Percentiles rank a stretch among this genome's conserved stretches.
These are phyloP conservation scores for Grigorovia transvaalensis DNA, from an alignment of 805 yeast genomes.

Conservation along the genomic window DNA sequence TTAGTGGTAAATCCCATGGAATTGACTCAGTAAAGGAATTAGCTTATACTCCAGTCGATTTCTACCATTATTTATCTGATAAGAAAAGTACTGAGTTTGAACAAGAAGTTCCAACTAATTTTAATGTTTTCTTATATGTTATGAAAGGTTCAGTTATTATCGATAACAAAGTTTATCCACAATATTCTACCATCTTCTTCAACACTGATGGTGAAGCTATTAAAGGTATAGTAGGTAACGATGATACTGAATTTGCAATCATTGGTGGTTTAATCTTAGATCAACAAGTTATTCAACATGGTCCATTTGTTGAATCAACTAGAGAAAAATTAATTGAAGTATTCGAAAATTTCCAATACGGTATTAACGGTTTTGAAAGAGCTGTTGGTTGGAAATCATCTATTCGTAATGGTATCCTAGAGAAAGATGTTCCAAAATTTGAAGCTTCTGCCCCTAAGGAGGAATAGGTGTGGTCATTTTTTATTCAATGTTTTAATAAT, in stretches of 20 bases:
- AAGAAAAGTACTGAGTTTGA: conserved; percentile 51
- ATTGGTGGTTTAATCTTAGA: conserved; percentile 66
- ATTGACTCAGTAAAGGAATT: conserved; percentile 62
- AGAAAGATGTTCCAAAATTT: conserved; percentile 6
- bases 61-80: conserved; percentile 53
- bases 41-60: conserved; percentile 74
- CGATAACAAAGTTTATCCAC: conserved; percentile 33
- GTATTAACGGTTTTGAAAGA: conserved; percentile 59
- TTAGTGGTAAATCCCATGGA: conserved; percentile 69
- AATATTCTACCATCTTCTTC: conserved; percentile 50
- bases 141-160: conserved; percentile 50
- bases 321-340: conserved; percentile 58
- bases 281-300: conserved; percentile 75
- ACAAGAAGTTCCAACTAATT: conserved; percentile 50
- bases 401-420: conserved; percentile 29
- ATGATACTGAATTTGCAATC: conserved; percentile 51
- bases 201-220: conserved; percentile 58
- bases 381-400: conserved; percentile 47
- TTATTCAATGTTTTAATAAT: too few species aligned
- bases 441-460: conserved; percentile 3
- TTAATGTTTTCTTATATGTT: conserved; percentile 61
- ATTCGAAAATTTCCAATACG: conserved; percentile 59
- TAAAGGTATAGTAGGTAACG: conserved; percentile 39
- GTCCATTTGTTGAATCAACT: conserved; percentile 79
- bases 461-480: background rate